Evolutionary conservation across 148 eudicot species (phyloP).

Genomic region (Arctostaphylos glauca): DNA sequence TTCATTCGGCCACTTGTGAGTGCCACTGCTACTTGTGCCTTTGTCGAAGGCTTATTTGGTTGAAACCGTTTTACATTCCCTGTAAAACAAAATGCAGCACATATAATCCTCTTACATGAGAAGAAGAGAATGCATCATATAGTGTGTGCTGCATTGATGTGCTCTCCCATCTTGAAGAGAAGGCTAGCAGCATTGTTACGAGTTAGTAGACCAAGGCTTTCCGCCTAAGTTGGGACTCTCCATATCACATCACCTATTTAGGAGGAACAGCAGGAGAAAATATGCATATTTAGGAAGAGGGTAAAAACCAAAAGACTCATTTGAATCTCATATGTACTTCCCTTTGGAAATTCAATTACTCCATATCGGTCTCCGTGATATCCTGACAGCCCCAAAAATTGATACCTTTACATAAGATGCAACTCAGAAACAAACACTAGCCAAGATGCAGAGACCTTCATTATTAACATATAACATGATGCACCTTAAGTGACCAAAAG

Average conservation of each 20-base stretch:
- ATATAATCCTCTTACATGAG: background rate
- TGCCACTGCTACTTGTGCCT: conserved; percentile 89
- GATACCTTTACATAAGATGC: background rate
- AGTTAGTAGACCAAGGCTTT: background rate
- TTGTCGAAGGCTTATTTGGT: conserved; percentile 80
- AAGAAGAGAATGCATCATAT: background rate
- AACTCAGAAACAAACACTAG: background rate
- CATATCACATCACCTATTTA: background rate
- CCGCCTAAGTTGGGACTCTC: background rate
- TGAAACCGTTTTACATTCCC: conserved; percentile 83
- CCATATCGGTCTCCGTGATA: background rate
- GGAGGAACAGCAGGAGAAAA: background rate
- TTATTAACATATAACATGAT: background rate
- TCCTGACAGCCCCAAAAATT: background rate
- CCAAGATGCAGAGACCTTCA: background rate
- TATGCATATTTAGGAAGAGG: background rate
- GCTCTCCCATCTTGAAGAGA: conserved; percentile 1
- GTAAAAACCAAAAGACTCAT: background rate
- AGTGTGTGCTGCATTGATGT: background rate
- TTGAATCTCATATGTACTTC: conserved; percentile 1
- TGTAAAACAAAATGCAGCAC: conserved; percentile 25
- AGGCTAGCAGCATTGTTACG: background rate
- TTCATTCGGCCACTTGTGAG: conserved; percentile 75
- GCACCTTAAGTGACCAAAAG: conserved; percentile 3
- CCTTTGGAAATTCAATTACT: background rate